Base-by-base conservation (phyloP, 1,139 yeast genomes). In the Blastobotrys capitulatus region DNA sequence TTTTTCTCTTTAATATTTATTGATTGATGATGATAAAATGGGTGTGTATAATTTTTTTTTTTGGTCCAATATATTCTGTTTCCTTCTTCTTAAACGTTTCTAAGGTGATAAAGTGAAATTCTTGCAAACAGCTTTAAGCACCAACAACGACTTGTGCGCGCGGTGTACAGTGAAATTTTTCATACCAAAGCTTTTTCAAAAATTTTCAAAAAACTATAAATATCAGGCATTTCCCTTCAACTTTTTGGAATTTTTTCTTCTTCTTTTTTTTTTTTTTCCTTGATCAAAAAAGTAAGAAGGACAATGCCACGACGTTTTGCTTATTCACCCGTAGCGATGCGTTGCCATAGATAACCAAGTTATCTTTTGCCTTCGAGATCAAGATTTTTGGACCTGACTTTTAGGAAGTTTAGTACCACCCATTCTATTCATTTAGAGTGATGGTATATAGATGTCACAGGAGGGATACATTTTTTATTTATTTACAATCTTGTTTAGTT, bases 401-500 rank as follows among this genome's bases (percentile, higher is more conserved):
- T 25, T 68, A 68, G 72, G 72, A 68, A 68, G 72, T 66, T 65
- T 63, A 53, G 63, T 58, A 60, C 62, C 67, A 56, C 48, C 56
- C 49, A 57, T 58, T 58, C 58, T 60, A 61, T 61, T 61, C 47
- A 61, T 62, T 63, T 61, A 60, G 64, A 57, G 64, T 56, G 59
- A 60, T 61, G 67, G 68, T 60, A 44, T 38, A 57, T 55, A 63
- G 61, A 66, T 67, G 72, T 67, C 71, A 66, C 54, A 63, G 69
- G 60, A 66, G 59, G 71, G 71, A 64, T 50, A 68, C 69, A 67
- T 63, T 34, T 46, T 31, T 5, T 32, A 22, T 6, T 18, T 42
- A 5, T 12, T 15, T 44, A 37, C 19, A 13, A n/a, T 22, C 13
- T 63, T 85, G 86, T 65, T 85, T 89, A 62, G 87, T 96, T 22